Base-by-base conservation (phyloP, 176 grass and related monocot genomes). In the Zoysia pacifica region DNA sequence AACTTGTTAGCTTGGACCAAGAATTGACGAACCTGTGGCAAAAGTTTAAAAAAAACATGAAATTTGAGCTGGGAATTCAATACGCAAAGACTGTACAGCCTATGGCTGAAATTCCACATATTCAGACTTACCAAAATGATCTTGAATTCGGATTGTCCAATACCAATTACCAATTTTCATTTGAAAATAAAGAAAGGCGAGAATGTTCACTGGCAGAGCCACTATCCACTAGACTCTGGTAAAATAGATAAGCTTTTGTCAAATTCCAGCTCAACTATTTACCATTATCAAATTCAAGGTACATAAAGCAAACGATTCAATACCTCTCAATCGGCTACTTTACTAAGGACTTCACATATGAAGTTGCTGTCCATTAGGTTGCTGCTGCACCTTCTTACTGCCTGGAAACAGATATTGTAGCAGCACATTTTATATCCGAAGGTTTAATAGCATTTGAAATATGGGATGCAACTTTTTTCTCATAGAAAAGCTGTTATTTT, bases 71-170 rank as follows among this genome's bases (percentile, higher is more conserved):
- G 36, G 42, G 20, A 41, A 28, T 37, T 38, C 9, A 62, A 79
- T 35, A 43, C 20, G 62, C 11, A 80, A 20, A 28, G 9, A 62
- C 2, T 67, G 66, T 49, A 48, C 0, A 49, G 47, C 16, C 8
- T 40, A 38, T 45, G 20, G 19, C 35, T 67, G 40, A 36, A 61
- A 28, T 9, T 80, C 12, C 0, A 6, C 13, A 69, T 2, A 40
- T 65, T 80, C 9, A 62, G 67, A 64, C 84, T 80, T 86, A 81
- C 77, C 84, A 52, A 81, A 81, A 61, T 69, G 70, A 86, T 44
- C 70, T 60, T 55, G 77, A 41, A 68, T 49, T 67, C 7, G 16
- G 69, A 56, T 48, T 11, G 16, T 69, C 35, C n/a, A 48, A 58
- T 69, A 52, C 48, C 51, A 69, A 64, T 53, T 51, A 74, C 0